Conservation (phyloP, 768 basidiomycete species). For the Antrodiella citrinella region DNA sequence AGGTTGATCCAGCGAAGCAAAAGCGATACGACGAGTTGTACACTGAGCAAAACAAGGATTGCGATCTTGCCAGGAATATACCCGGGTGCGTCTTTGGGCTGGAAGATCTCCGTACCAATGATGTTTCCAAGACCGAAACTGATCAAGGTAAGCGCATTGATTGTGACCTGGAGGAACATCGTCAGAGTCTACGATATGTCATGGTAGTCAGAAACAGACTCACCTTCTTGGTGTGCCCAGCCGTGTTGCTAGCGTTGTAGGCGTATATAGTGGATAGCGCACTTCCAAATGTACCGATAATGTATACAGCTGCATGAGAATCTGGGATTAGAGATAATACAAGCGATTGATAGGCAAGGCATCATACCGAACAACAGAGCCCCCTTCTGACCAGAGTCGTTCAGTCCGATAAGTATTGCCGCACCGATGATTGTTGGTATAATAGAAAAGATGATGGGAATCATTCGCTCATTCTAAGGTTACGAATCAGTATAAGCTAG, state of each 20-base stretch:
- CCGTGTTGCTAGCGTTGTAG: constrained; percentile 57
- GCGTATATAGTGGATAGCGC: constrained; percentile 54
- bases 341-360: neutral
- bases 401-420: constrained; percentile 39
- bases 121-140: constrained; percentile 53
- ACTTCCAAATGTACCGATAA: constrained; percentile 50
- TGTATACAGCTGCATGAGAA: constrained; percentile 36
- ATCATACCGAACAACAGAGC: constrained; percentile 46
- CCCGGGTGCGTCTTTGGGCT: constrained; percentile 48
- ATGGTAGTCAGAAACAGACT: neutral
- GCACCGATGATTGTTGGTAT: constrained; percentile 52
- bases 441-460: constrained; percentile 49
- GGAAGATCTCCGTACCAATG: constrained; percentile 56
- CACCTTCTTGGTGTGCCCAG: constrained; percentile 59
- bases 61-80: constrained; percentile 64
- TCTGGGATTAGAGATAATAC: too few relatives aligned
- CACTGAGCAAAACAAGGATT: constrained; percentile 49
- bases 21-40: constrained; percentile 41
- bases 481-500: neutral
- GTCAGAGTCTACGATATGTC: neutral
- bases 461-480: constrained; percentile 51
- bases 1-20: constrained; percentile 48
- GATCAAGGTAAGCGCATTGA: constrained; percentile 52
- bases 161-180: constrained; percentile 33
- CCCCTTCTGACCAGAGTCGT: constrained; percentile 39